Conservation (phyloP, 352 stramenopile genomes). For the Globisporangium parvum region DNA sequence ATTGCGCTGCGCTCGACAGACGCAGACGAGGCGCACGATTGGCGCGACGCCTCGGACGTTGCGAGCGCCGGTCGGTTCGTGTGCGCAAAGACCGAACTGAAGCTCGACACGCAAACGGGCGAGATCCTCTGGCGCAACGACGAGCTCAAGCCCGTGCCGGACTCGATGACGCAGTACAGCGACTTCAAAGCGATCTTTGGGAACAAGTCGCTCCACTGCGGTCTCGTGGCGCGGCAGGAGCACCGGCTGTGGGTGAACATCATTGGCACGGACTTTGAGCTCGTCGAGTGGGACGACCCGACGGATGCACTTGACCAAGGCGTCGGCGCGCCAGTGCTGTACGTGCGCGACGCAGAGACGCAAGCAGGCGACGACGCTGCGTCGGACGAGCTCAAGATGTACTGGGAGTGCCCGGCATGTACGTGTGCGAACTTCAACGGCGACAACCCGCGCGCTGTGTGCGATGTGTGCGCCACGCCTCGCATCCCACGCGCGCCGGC, state of each 20-base stretch:
- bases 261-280: slow-evolving; percentile 80
- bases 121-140: slow-evolving; percentile 90
- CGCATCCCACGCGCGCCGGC: slow-evolving; percentile 20
- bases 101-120: slow-evolving; percentile 80
- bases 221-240: slow-evolving; percentile 78
- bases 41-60: slow-evolving; percentile 48
- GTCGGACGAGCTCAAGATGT: slow-evolving; percentile 74
- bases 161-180: slow-evolving; percentile 87
- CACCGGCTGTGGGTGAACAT: slow-evolving; percentile 88
- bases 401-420: slow-evolving; percentile 81
- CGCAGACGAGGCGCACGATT: slow-evolving; percentile 52
- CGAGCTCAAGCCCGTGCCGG: slow-evolving; percentile 85
- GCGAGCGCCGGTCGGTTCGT: slow-evolving; percentile 58
- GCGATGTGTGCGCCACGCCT: slow-evolving; percentile 71
- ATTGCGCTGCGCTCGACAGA: slow-evolving; percentile 65
- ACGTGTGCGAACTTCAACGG: slow-evolving; percentile 86
- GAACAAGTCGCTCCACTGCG: slow-evolving; percentile 82
- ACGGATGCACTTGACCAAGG: slow-evolving; percentile 72
- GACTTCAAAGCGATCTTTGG: slow-evolving; percentile 85
- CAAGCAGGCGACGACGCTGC: slow-evolving; percentile 11
- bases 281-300: slow-evolving; percentile 87
- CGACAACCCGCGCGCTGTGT: slow-evolving; percentile 68
- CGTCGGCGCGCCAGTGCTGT: slow-evolving; percentile 57
- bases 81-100: slow-evolving; percentile 74
- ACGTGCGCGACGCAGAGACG: slow-evolving; percentile 17